Base-by-base conservation (phyloP, 768 basidiomycete genomes). In the Leucocoprinus birnbaumii region DNA sequence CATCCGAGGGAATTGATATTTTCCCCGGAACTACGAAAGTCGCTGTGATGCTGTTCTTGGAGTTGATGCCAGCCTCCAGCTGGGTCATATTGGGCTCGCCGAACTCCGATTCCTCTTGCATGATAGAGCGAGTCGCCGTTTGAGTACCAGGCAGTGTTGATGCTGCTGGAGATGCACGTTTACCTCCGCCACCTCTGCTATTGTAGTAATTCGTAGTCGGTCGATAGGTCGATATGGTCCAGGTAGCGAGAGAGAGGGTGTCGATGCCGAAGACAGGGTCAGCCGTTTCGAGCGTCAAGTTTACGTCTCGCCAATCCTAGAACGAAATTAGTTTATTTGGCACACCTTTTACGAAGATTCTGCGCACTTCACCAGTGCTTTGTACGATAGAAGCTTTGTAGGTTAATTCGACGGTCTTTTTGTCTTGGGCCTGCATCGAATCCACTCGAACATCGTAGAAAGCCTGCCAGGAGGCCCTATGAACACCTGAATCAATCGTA, bases 301-400 rank as follows among this genome's bases (percentile, higher is more conserved):
- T 65, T 2, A 76, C 71, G 53, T 79, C 70, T 0, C 62, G 62
- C 77, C 76, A 80, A 42, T 71, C 67, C 73, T 78, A 11, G n/a
- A 41, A 16, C n/a, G 51, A 5, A 31, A 11, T 11, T 11, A 31
- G 11, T 5, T 31, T 31, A 31, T 31, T 11, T 11, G 11, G 31
- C 11, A 31, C 5, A n/a, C n/a, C n/a, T n/a, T n/a, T 31, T 11
- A 31, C 11, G 31, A 11, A 11, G 11, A 31, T 31, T 5, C 5
- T 47, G 3, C 43, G n/a, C 65, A 21, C 76, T 65, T 80, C 77
- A 27, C 76, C 76, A 6, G 76, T 78, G 42, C 58, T 66, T 52
- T 78, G 78, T 0, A 61, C 67, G 47, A 78, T 73, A 2, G 63
- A 62, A 0, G 70, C 76, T 58, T 76, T 77, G 62, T 78, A 78